A percentile compares a stretch with the other conserved stretches of the same genome.
These are phyloP conservation scores for Corylus avellana DNA, from an alignment of 306 rosid genomes.

Conservation along the genomic window DNA sequence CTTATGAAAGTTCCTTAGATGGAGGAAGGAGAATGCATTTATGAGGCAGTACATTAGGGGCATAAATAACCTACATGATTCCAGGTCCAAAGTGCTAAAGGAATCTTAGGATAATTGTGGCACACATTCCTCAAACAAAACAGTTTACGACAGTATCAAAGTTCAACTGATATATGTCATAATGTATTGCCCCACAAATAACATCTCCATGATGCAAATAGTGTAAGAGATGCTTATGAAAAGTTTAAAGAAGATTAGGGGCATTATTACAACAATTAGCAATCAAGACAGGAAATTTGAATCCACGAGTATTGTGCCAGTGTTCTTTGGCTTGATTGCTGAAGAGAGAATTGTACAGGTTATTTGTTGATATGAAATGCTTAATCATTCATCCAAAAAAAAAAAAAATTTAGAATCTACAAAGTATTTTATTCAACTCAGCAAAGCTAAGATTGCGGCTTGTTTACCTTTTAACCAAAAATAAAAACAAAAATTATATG, in stretches of 20 bases:
- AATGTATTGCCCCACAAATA: neutral
- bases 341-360: too few relatives aligned
- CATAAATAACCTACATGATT: neutral
- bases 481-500: neutral
- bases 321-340: too few relatives aligned
- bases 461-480: neutral
- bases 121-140: neutral
- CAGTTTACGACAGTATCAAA: neutral
- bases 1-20: neutral
- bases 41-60: neutral
- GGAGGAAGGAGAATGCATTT: neutral
- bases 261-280: neutral
- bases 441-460: neutral
- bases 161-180: neutral
- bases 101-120: neutral
- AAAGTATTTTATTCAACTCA: neutral
- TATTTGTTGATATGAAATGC: too few relatives aligned
- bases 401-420: neutral
- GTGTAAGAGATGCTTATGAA: neutral
- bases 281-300: neutral
- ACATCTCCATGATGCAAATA: neutral
- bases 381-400: too few relatives aligned
- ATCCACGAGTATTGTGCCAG: neutral
- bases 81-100: neutral
- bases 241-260: neutral